phyloP scores from a whole-genome alignment of 2,329 filamentous ascomycete genomes.

The Monilinia laxa region DNA sequence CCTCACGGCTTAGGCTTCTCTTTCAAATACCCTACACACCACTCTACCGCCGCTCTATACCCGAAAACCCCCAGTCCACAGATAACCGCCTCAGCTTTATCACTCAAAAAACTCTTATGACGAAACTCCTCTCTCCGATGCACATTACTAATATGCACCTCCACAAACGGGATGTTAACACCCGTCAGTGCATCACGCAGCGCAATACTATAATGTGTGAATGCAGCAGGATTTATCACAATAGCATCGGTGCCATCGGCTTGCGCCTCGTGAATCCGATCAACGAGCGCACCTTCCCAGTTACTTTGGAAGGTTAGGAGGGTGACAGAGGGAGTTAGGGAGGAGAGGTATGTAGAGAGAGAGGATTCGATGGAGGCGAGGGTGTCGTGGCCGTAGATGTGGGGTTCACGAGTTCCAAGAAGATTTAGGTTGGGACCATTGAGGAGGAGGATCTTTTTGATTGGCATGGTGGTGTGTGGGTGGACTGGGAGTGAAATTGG shows the following conservation, averaged over 20 bases:
- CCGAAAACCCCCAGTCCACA: slow-evolving; percentile 65
- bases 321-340: slow-evolving; percentile 36
- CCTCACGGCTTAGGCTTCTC: slow-evolving; percentile 38
- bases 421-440: slow-evolving; percentile 85
- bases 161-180: slow-evolving; percentile 70
- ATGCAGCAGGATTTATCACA: slow-evolving; percentile 73
- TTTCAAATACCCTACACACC: slow-evolving; percentile 49
- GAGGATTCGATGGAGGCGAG: slow-evolving; percentile 56
- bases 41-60: slow-evolving; percentile 60
- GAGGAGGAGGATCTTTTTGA: slow-evolving; percentile 62
- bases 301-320: slow-evolving; percentile 71
- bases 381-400: slow-evolving; percentile 70
- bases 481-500: background rate
- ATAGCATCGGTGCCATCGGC: slow-evolving; percentile 58
- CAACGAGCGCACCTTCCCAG: slow-evolving; percentile 59
- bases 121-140: slow-evolving; percentile 69
- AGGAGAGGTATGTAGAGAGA: slow-evolving; percentile 27
- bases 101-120: slow-evolving; percentile 68
- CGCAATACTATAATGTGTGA: slow-evolving; percentile 74
- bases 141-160: slow-evolving; percentile 75
- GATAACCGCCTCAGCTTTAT: slow-evolving; percentile 74
- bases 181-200: slow-evolving; percentile 72
- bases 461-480: slow-evolving; percentile 36
- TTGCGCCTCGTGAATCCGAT: slow-evolving; percentile 60
- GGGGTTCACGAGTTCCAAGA: slow-evolving; percentile 70